Evolutionary conservation across 768 basidiomycete genomes (phyloP).

Genomic region (Lactarius indigo): DNA sequence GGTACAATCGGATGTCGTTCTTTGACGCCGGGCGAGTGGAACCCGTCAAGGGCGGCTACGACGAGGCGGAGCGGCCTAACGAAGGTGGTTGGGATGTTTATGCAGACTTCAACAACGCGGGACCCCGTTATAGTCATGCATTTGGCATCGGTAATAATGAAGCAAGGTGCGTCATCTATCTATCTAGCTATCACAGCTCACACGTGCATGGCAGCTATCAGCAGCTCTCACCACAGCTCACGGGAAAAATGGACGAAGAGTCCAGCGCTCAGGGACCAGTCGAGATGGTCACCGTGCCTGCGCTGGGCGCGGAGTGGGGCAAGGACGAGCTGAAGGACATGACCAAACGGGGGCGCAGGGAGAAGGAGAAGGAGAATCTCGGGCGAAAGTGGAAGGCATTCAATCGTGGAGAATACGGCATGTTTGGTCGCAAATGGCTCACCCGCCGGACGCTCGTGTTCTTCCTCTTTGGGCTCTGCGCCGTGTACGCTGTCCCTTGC

Average conservation of each 20-base stretch:
- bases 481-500: conserved; percentile 42
- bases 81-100: conserved; percentile 71
- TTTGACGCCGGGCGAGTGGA: conserved; percentile 67
- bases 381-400: conserved; percentile 66
- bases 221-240: conserved; percentile 13
- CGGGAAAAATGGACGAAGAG: conserved; percentile 39
- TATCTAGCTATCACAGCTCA: conserved; percentile 22
- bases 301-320: conserved; percentile 88
- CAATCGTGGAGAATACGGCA: conserved; percentile 74
- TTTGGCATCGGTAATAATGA: conserved; percentile 43
- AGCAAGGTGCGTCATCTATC: conserved; percentile 42
- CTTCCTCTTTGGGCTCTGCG: conserved; percentile 57
- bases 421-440: conserved; percentile 71
- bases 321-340: conserved; percentile 72
- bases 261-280: conserved; percentile 46
- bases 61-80: conserved; percentile 53
- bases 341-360: conserved; percentile 66
- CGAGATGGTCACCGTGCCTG: conserved; percentile 90
- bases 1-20: conserved; percentile 71
- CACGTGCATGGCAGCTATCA: conserved; percentile 21
- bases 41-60: conserved; percentile 73
- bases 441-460: conserved; percentile 72
- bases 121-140: conserved; percentile 69
- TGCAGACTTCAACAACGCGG: conserved; percentile 86
- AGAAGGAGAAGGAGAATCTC: conserved; percentile 53